Percentiles rank a stretch among this genome's conserved stretches.
Evolutionary conservation across 495 filamentous ascomycete species (phyloP).

Genomic region (Penicillium steckii): DNA sequence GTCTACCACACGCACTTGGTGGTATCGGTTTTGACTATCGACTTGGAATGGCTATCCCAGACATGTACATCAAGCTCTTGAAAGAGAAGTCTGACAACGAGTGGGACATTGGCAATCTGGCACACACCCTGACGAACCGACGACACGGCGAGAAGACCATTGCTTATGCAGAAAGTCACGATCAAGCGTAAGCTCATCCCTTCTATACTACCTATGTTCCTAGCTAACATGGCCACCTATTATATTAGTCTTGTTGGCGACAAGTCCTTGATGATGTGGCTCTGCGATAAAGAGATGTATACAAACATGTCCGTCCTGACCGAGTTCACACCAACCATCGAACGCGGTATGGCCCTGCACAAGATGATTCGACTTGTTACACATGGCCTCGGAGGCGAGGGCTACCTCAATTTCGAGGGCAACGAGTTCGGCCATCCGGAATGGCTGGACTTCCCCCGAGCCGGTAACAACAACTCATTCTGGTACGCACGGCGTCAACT

Average conservation of each 20-base stretch:
- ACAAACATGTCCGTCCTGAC: constrained; percentile 91
- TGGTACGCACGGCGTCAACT: constrained; percentile 96
- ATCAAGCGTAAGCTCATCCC: constrained; percentile 80
- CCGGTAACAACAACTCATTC: constrained; percentile 92
- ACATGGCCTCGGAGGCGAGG: constrained; percentile 92
- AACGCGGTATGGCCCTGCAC: constrained; percentile 87
- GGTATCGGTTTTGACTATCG: constrained; percentile 97
- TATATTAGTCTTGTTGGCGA: constrained; percentile 97
- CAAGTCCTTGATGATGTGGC: constrained; percentile 95
- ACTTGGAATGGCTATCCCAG: constrained; percentile 95
- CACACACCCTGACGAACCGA: constrained; percentile 85
- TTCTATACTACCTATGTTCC: background rate
- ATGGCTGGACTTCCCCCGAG: constrained; percentile 98
- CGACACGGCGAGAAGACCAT: constrained; percentile 98
- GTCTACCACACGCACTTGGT: constrained; percentile 78
- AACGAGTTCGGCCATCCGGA: constrained; percentile 99
- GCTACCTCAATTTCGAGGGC: constrained; percentile 97
- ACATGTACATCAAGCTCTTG: constrained; percentile 98
- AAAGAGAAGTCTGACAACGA: constrained; percentile 91
- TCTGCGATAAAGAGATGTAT: constrained; percentile 96
- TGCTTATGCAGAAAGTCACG: constrained; percentile 94
- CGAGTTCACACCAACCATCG: constrained; percentile 84
- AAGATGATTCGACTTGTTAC: constrained; percentile 97
- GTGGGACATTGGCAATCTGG: constrained; percentile 87
- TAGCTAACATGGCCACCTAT: constrained; percentile 20